Percentiles rank a stretch among this genome's conserved stretches.
phyloP scores from a whole-genome alignment of 768 basidiomycete genomes.

The Hortiboletus campestris region DNA sequence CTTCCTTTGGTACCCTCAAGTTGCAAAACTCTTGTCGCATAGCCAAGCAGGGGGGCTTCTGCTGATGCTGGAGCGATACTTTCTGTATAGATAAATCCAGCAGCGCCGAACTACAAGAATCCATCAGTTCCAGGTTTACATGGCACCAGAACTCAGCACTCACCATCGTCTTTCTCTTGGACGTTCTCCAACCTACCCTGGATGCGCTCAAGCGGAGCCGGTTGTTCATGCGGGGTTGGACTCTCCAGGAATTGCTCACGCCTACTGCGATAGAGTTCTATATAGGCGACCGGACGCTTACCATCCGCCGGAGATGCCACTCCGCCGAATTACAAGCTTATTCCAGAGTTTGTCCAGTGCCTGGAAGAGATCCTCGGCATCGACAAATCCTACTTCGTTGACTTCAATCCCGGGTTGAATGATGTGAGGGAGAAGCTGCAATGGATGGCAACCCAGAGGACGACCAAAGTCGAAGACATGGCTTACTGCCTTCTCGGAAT shows the following conservation, averaged over 20 bases:
- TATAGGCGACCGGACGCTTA: constrained; percentile 24
- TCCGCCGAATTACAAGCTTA: constrained; percentile 22
- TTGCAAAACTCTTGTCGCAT: constrained; percentile 22
- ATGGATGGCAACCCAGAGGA: constrained; percentile 29
- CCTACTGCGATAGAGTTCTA: constrained; percentile 24
- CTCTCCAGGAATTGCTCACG: constrained; percentile 31
- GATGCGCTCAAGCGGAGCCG: constrained; percentile 18
- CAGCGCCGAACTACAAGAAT: constrained; percentile 31
- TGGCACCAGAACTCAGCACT: constrained; percentile 32
- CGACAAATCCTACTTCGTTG: constrained; percentile 19
- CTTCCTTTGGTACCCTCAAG: constrained; percentile 19
- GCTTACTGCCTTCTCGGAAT: constrained; percentile 32
- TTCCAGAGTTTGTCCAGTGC: constrained; percentile 18
- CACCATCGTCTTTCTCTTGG: constrained; percentile 30
- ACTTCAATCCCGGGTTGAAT: constrained; percentile 25
- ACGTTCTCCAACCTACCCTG: constrained; percentile 13
- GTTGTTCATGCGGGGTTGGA: constrained; percentile 30
- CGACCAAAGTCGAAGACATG: constrained; percentile 29
- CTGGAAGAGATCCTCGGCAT: constrained; percentile 17
- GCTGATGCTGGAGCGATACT: constrained; percentile 32
- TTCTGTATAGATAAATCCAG: constrained; percentile 32
- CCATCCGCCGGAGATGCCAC: not conserved
- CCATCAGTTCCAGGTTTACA: constrained; percentile 33
- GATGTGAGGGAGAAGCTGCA: constrained; percentile 25
- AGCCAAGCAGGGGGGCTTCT: constrained; percentile 17